phyloP scores from a whole-genome alignment of 1,284 basidiomycete genomes.

The Cryptococcus sp. region DNA sequence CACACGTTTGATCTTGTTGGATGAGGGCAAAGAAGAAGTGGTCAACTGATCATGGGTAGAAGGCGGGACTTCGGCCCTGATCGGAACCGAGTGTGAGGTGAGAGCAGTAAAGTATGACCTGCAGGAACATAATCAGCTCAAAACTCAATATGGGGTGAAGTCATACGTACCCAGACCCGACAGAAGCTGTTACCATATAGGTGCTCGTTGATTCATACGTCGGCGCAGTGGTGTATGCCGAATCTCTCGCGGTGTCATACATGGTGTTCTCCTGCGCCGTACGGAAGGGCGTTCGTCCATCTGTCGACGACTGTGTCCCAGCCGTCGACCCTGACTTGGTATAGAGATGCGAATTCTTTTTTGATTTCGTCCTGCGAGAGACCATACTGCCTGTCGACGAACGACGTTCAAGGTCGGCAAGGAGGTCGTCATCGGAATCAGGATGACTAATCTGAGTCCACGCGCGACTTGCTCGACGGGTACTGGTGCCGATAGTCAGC shows the following conservation, averaged over 20 bases:
- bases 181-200: conserved; percentile 22
- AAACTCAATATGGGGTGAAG: not conserved
- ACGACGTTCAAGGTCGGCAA: conserved; percentile 42
- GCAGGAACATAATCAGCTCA: not conserved
- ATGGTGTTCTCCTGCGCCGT: conserved; percentile 26
- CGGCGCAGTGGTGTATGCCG: conserved; percentile 21
- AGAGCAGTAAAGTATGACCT: conserved; percentile 25
- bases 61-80: conserved; percentile 12
- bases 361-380: conserved; percentile 5
- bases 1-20: conserved; percentile 24
- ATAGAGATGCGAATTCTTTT: not conserved
- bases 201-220: conserved; percentile 25
- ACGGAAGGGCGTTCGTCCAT: conserved; percentile 19
- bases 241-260: conserved; percentile 20
- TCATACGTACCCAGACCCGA: conserved; percentile 17
- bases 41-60: conserved; percentile 21
- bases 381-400: conserved; percentile 35
- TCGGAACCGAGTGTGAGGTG: conserved; percentile 15
- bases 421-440: conserved; percentile 33
- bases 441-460: conserved; percentile 44
- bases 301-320: not conserved
- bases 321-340: too few species aligned
- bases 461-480: conserved; percentile 15
- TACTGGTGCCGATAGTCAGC: conserved; percentile 14
- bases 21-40: conserved; percentile 23